Base-by-base conservation (phyloP, 306 rosid species). In the Canavalia ensiformis region DNA sequence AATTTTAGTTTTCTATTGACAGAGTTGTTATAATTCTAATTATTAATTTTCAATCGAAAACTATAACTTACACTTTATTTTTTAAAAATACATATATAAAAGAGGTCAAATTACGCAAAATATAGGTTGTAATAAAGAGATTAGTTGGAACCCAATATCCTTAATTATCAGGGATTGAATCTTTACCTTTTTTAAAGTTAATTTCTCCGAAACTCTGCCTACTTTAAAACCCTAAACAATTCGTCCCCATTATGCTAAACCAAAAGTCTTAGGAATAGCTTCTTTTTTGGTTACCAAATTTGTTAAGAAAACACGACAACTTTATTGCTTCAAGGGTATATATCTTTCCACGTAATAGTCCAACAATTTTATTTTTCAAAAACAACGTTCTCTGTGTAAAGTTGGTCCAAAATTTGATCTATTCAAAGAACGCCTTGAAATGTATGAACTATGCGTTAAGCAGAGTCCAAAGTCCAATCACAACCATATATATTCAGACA, bases 401-500 rank as follows among this genome's bases (percentile, higher is more conserved):
- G 44, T 29, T 63, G 30, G 74, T 77, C 29, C 74, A 77, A 77
- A 58, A 1, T 77, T 77, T 77, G 65, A 77, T 50, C 29, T 37
- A 29, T 51, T 64, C 44, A 65, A 77, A 62, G 28, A 8, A 39
- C 25, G 4, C 51, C 29, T 50, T 35, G 73, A 64, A 64, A 77
- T 29, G 33, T 50, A 63, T 65, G n/a, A 47, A 49, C 7, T 34
- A 18, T 64, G 7, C 35, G 10, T 1, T 59, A 76, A 8, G 3
- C 4, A 63, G 13, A 47, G 63, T 35, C 18, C 18, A 77, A 28
- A 51, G 34, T 65, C 66, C 31, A 51, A 59, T 59, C 34, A 7
- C 59, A 50, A 37, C 28, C 6, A 35, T 64, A 46, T 9, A 35
- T 64, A 46, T n/a, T 18, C 49, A 6, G 28, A 49, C 64, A 34